Percentiles rank a stretch among this genome's conserved stretches.
Evolutionary conservation across 1,284 basidiomycete species (phyloP).

Genomic region (Cutaneotrichosporon sp.): DNA sequence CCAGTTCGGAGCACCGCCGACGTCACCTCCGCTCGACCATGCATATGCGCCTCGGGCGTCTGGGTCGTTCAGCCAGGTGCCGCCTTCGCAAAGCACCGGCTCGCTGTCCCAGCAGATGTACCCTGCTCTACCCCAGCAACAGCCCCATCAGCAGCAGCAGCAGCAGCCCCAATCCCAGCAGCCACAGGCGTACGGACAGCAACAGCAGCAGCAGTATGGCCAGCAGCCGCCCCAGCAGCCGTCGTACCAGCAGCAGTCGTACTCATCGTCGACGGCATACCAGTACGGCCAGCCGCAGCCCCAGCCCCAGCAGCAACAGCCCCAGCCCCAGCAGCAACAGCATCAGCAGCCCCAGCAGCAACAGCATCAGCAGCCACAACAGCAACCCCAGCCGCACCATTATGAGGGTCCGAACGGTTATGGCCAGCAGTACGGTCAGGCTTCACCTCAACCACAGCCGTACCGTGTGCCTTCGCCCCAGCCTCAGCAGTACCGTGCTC

Average conservation of each 20-base stretch:
- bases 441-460: not conserved
- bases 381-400: conserved; percentile 7
- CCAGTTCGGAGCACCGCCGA: conserved; percentile 13
- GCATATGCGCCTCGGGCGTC: conserved; percentile 3
- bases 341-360: conserved; percentile 43
- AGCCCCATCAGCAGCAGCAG: conserved; percentile 5
- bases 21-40: conserved; percentile 14
- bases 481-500: too few species aligned
- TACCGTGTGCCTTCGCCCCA: too few species aligned
- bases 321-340: conserved; percentile 38
- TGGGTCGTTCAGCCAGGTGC: conserved; percentile 10
- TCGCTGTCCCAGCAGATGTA: conserved; percentile 22
- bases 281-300: conserved; percentile 54
- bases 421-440: not conserved
- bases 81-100: conserved; percentile 13
- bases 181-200: conserved; percentile 3
- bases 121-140: conserved; percentile 12
- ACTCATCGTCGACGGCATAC: not conserved
- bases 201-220: conserved; percentile 28
- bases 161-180: conserved; percentile 22
- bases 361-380: conserved; percentile 7
- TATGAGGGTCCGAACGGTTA: conserved; percentile 26
- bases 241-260: conserved; percentile 10
- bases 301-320: conserved; percentile 55
- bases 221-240: conserved; percentile 22